phyloP scores from a whole-genome alignment of 2,329 filamentous ascomycete genomes.

The Ceratocystis alfenasii region DNA sequence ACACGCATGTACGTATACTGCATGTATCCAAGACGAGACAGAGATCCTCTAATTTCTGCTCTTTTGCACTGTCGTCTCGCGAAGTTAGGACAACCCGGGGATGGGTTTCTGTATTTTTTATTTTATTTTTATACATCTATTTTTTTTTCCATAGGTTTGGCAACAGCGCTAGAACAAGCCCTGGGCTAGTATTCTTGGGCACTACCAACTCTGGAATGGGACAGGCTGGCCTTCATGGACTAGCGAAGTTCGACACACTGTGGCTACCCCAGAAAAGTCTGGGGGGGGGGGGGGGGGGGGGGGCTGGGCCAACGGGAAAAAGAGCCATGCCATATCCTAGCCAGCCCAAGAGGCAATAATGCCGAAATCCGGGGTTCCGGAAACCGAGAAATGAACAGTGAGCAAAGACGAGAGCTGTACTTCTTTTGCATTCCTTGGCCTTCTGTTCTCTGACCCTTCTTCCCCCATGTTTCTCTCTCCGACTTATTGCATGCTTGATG shows the following conservation, averaged over 20 bases:
- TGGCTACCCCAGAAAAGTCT: background rate
- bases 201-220: too few relatives aligned
- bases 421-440: background rate
- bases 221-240: background rate
- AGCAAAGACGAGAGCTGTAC: background rate
- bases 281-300: too few relatives aligned
- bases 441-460: background rate
- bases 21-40: background rate
- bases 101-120: background rate
- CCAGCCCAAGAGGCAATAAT: background rate
- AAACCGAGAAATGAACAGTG: background rate
- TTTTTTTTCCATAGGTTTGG: background rate
- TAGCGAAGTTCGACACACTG: background rate
- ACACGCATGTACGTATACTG: background rate
- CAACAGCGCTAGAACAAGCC: background rate
- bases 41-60: background rate
- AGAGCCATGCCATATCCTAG: background rate
- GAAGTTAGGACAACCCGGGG: background rate
- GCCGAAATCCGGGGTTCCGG: conserved; percentile 3
- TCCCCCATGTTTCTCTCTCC: background rate
- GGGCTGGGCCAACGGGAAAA: background rate
- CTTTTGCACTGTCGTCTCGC: background rate
- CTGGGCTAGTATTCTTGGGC: background rate
- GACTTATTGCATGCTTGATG: background rate
- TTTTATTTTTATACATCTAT: too few relatives aligned